A percentile compares a stretch with the other conserved stretches of the same genome.
phyloP scores from a whole-genome alignment of 768 basidiomycete species.

The Nidularia sp. region DNA sequence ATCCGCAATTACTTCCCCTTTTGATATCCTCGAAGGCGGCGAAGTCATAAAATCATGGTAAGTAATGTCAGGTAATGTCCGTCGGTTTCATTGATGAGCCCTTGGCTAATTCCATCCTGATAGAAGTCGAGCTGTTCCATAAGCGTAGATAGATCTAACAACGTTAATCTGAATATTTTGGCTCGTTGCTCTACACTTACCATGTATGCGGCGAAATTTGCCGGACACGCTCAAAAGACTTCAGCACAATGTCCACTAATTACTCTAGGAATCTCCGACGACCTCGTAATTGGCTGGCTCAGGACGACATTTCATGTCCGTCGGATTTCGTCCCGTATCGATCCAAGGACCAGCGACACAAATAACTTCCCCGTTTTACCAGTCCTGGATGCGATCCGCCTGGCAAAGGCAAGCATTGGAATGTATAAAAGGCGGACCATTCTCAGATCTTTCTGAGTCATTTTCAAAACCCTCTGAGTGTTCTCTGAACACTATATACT shows the following conservation, averaged over 20 bases:
- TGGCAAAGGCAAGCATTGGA: too few species aligned
- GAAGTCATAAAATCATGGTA: too few species aligned
- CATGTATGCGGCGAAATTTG: background rate
- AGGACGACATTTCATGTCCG: slow-evolving; percentile 4
- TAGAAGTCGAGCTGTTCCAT: too few species aligned
- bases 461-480: background rate
- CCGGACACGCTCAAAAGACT: background rate
- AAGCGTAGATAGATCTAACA: too few species aligned
- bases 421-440: too few species aligned
- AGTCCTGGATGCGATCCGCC: too few species aligned
- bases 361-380: too few species aligned
- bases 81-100: too few species aligned
- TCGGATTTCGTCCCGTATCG: background rate
- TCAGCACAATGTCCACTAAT: background rate
- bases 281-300: slow-evolving; percentile 2
- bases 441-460: background rate
- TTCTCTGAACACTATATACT: background rate
- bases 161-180: background rate
- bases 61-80: too few species aligned
- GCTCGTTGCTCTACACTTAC: background rate
- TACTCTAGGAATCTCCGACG: background rate
- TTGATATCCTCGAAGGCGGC: too few species aligned
- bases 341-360: background rate
- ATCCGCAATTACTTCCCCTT: too few species aligned
- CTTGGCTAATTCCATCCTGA: too few species aligned